Evolutionary conservation across 2,329 filamentous ascomycete species (phyloP).

Genomic region (Colletotrichum sp.): DNA sequence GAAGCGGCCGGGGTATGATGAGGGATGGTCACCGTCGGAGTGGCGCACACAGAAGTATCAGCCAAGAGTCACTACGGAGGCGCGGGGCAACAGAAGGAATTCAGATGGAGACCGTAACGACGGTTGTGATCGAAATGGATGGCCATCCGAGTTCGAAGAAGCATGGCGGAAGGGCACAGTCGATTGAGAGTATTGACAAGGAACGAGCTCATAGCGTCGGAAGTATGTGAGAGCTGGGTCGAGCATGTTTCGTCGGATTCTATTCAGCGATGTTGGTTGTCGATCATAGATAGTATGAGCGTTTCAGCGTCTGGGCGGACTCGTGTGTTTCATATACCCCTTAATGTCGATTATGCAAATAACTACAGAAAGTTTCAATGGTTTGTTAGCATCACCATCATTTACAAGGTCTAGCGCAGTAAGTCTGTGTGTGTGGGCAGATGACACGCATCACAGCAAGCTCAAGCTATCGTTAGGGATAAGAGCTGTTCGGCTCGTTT

Average conservation of each 20-base stretch:
- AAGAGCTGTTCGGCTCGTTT: background rate
- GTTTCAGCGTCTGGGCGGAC: background rate
- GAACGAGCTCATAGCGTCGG: conserved; percentile 10
- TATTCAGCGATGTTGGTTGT: too few relatives aligned
- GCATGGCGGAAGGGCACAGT: background rate
- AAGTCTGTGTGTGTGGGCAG: background rate
- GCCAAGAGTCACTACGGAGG: conserved; percentile 10
- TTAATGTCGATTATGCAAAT: background rate
- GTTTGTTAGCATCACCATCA: accelerated
- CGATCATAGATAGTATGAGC: background rate
- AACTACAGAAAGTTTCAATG: accelerated
- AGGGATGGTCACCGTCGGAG: background rate
- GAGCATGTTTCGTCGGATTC: background rate
- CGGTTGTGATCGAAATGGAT: conserved; percentile 42
- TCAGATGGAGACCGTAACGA: conserved; percentile 49
- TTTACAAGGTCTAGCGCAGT: accelerated
- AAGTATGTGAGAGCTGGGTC: background rate
- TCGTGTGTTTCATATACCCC: conserved; percentile 8
- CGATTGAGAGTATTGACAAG: conserved; percentile 6
- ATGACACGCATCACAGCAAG: background rate
- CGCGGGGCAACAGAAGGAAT: conserved; percentile 31
- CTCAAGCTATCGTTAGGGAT: background rate
- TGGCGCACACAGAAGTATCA: conserved; percentile 5
- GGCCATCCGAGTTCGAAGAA: background rate
- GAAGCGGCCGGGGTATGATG: background rate